phyloP scores from a whole-genome alignment of 2,329 filamentous ascomycete genomes.

The Zymoseptoria tritici region DNA sequence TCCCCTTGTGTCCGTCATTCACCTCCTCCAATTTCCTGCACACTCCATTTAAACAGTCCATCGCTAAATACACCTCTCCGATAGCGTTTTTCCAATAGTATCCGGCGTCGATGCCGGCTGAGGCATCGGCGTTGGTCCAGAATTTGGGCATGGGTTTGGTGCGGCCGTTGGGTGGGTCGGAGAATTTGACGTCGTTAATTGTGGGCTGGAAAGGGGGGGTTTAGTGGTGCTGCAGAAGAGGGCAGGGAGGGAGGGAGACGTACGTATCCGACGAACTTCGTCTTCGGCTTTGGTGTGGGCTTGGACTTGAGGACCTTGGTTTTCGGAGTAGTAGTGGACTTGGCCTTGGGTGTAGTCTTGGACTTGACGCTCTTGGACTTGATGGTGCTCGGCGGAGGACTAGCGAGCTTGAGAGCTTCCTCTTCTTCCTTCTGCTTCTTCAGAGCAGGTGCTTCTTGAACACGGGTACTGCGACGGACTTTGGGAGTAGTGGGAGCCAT shows the following conservation, averaged over 20 bases:
- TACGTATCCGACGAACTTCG: background rate
- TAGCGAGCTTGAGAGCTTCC: background rate
- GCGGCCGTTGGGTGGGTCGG: background rate
- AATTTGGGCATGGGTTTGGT: background rate
- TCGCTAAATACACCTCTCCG: background rate
- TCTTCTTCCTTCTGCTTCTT: background rate
- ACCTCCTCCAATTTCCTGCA: background rate
- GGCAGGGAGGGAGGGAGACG: background rate
- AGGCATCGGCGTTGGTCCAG: background rate
- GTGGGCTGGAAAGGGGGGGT: background rate
- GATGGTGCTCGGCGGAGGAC: background rate
- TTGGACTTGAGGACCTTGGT: background rate
- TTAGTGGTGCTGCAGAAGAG: background rate
- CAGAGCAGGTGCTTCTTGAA: background rate
- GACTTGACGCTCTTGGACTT: background rate
- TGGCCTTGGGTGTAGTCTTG: background rate
- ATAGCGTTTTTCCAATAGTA: background rate
- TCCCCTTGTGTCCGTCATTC: background rate
- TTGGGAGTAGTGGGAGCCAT: background rate
- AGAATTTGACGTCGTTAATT: background rate
- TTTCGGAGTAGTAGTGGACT: background rate
- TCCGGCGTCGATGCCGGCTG: too few species aligned
- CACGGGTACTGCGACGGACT: background rate
- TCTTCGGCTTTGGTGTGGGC: background rate
- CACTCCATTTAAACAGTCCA: background rate